A percentile compares a stretch with the other conserved stretches of the same genome.
These are phyloP conservation scores for Lenzites betulinus DNA, from an alignment of 768 basidiomycete genomes.

Conservation along the genomic window DNA sequence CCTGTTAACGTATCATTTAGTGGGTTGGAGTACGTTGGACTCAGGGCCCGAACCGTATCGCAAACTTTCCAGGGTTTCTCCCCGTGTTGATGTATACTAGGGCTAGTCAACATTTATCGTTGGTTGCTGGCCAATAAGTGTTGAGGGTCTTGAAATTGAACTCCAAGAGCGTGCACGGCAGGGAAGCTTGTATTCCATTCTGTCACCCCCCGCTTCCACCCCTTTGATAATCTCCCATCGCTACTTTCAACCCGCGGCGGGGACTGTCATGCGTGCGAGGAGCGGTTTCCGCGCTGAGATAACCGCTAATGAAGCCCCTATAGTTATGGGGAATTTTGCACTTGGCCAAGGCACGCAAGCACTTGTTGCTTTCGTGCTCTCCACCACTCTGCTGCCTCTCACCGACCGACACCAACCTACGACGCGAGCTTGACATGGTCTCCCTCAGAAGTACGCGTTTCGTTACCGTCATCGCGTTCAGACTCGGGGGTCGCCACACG, in stretches of 20 bases:
- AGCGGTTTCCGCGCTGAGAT: constrained; percentile 8
- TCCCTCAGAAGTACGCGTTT: neutral
- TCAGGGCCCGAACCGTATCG: no score
- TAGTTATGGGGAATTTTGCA: constrained; percentile 1
- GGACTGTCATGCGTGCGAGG: constrained; percentile 5
- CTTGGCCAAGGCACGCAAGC: neutral
- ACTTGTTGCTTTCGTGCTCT: neutral
- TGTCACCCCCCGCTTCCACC: neutral
- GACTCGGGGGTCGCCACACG: no score
- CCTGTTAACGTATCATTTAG: no score
- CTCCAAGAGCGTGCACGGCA: neutral
- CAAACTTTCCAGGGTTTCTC: no score
- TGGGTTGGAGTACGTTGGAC: no score
- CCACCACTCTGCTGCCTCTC: neutral
- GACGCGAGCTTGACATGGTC: neutral
- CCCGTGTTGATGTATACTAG: no score
- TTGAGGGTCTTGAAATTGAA: no score
- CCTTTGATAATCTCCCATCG: neutral
- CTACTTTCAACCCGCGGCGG: neutral
- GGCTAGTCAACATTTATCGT: no score
- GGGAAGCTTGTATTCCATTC: no score
- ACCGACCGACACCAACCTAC: neutral
- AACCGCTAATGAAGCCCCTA: constrained; percentile 15
- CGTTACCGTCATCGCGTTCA: no score
- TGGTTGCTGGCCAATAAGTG: no score